Conservation (phyloP, 2,329 filamentous ascomycete species). For the Hypoxylon sp. region DNA sequence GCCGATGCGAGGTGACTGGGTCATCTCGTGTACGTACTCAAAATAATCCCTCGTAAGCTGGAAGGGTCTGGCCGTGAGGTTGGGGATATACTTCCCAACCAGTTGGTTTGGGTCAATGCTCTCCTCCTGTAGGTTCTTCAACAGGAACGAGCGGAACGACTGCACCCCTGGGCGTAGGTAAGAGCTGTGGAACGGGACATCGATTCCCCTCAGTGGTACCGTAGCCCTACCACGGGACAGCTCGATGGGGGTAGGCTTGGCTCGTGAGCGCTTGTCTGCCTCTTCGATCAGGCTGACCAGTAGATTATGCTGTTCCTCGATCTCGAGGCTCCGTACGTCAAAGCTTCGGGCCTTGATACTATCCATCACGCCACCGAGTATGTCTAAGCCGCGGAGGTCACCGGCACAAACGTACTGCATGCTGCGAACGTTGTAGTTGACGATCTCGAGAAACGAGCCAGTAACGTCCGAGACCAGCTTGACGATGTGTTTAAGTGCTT, state of each 20-base stretch:
- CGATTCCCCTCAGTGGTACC: conserved; percentile 45
- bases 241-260: conserved; percentile 29
- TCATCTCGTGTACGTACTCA: conserved; percentile 37
- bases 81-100: conserved; percentile 48
- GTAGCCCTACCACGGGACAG: conserved; percentile 43
- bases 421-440: conserved; percentile 47
- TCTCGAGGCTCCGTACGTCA: conserved; percentile 48
- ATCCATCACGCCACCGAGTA: conserved; percentile 68
- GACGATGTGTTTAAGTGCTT: conserved; percentile 38
- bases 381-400: conserved; percentile 44
- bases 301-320: conserved; percentile 12
- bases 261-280: conserved; percentile 14
- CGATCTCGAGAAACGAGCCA: conserved; percentile 45
- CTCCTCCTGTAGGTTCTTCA: conserved; percentile 37
- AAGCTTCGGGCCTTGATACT: conserved; percentile 61
- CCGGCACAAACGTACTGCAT: conserved; percentile 51
- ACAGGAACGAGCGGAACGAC: conserved; percentile 43
- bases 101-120: conserved; percentile 41
- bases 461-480: conserved; percentile 36
- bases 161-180: conserved; percentile 41
- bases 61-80: conserved; percentile 48
- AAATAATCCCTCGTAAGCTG: conserved; percentile 40
- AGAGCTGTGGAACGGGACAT: conserved; percentile 47
- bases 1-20: conserved; percentile 33
- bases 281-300: conserved; percentile 17